A percentile compares a stretch with the other conserved stretches of the same genome.
Conservation (phyloP, 805 yeast species). For the Wickerhamomyces canadensis region DNA sequence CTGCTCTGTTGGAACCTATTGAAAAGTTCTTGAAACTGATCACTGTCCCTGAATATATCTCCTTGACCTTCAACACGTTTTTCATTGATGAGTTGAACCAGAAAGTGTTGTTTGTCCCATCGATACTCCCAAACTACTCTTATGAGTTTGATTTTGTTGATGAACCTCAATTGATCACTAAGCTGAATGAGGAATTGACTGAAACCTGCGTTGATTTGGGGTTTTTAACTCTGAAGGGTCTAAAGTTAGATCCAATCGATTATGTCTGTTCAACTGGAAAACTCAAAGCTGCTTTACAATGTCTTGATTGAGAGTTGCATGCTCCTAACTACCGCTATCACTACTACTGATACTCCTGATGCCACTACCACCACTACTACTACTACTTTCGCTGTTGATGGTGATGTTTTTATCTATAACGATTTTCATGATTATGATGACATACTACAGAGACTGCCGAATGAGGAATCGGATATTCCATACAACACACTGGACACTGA, state of each 20-base stretch:
- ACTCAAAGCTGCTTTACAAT: conserved; percentile 11
- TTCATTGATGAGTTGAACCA: conserved; percentile 13
- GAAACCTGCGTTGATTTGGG: conserved; percentile 10
- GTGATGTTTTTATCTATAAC: too few relatives aligned
- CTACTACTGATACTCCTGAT: too few relatives aligned
- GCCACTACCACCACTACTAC: too few relatives aligned
- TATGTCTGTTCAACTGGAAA: conserved; percentile 26
- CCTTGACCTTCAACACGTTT: conserved; percentile 18
- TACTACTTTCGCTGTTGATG: too few relatives aligned
- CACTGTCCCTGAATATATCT: conserved; percentile 21
- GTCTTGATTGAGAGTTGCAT: not conserved
- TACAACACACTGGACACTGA: too few relatives aligned
- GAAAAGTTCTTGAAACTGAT: conserved; percentile 17
- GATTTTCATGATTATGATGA: too few relatives aligned
- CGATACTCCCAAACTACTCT: conserved; percentile 18
- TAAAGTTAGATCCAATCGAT: conserved; percentile 27
- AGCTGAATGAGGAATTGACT: conserved; percentile 10
- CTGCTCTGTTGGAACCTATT: conserved; percentile 7
- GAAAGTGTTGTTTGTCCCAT: conserved; percentile 20
- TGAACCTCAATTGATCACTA: conserved; percentile 1
- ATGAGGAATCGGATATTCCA: too few relatives aligned
- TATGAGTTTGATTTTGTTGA: conserved; percentile 21
- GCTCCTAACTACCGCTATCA: not conserved
- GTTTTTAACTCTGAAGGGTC: conserved; percentile 25
- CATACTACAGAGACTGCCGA: too few relatives aligned